phyloP scores from a whole-genome alignment of 2,329 filamentous ascomycete genomes.

The Paradendryphiella salina region DNA sequence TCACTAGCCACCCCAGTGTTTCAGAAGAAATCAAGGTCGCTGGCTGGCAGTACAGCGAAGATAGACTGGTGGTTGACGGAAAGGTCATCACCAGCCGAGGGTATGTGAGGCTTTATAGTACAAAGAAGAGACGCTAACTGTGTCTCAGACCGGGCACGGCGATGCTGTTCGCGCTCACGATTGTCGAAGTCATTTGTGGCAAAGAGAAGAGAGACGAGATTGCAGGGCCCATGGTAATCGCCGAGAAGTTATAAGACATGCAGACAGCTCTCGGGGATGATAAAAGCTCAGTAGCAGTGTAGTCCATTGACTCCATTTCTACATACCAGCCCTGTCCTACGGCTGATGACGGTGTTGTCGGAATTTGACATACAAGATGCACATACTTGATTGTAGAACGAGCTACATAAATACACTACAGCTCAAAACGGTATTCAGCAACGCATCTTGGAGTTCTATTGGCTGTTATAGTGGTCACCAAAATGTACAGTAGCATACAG shows the following conservation, averaged over 20 bases:
- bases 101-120: conserved; percentile 16
- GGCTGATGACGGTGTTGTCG: no score
- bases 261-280: not conserved
- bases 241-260: conserved; percentile 26
- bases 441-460: no score
- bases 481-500: no score
- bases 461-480: no score
- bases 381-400: no score
- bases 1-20: conserved; percentile 48
- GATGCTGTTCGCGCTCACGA: conserved; percentile 44
- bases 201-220: conserved; percentile 55
- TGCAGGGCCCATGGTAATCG: conserved; percentile 54
- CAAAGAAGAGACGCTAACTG: not conserved
- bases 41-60: conserved; percentile 45
- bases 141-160: conserved; percentile 45
- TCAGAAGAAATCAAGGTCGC: conserved; percentile 33
- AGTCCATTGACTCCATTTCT: no score
- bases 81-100: conserved; percentile 45
- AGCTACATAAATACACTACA: no score
- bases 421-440: no score
- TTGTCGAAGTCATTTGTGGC: conserved; percentile 45
- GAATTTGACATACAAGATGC: no score
- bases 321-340: no score
- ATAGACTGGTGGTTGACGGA: conserved; percentile 44
- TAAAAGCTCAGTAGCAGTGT: no score